Percentiles rank a stretch among this genome's conserved stretches.
These are phyloP conservation scores for Zelopaecilomyces penicillatus DNA, from an alignment of 2,329 filamentous ascomycete genomes.

Conservation along the genomic window DNA sequence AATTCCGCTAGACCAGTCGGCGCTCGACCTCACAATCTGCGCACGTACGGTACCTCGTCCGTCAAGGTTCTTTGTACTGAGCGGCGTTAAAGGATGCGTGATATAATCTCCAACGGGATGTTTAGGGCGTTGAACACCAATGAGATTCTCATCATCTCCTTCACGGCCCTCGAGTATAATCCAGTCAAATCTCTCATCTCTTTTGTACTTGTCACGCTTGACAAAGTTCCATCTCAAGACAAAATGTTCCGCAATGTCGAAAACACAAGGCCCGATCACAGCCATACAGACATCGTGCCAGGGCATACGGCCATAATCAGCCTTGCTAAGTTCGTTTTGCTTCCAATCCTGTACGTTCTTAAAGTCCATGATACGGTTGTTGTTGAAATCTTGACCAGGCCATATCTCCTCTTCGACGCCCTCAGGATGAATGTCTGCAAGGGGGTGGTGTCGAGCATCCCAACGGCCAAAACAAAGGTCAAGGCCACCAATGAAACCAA, in stretches of 20 bases:
- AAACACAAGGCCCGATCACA: conserved; percentile 78
- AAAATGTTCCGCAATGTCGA: conserved; percentile 94
- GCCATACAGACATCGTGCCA: conserved; percentile 97
- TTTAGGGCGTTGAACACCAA: conserved; percentile 81
- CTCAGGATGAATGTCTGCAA: conserved; percentile 81
- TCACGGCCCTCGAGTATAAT: conserved; percentile 68
- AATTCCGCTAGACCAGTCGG: conserved; percentile 91
- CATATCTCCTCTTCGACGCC: conserved; percentile 78
- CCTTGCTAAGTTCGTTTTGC: conserved; percentile 83
- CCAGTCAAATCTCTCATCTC: conserved; percentile 77
- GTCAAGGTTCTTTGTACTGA: conserved; percentile 56
- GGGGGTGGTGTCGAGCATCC: conserved; percentile 77
- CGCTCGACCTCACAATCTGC: conserved; percentile 82
- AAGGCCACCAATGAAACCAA: conserved; percentile 89
- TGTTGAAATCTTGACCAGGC: conserved; percentile 97
- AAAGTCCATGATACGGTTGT: conserved; percentile 95
- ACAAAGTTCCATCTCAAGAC: conserved; percentile 92
- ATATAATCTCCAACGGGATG: conserved; percentile 85
- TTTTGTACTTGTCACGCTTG: conserved; percentile 97
- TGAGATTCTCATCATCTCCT: conserved; percentile 71
- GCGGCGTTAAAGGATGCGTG: conserved; percentile 64
- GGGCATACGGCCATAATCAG: conserved; percentile 89
- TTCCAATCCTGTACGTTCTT: conserved; percentile 87
- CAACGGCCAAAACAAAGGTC: conserved; percentile 94
- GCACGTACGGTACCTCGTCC: conserved; percentile 68